phyloP scores from a whole-genome alignment of 768 basidiomycete genomes.

The Suillus weaverae region DNA sequence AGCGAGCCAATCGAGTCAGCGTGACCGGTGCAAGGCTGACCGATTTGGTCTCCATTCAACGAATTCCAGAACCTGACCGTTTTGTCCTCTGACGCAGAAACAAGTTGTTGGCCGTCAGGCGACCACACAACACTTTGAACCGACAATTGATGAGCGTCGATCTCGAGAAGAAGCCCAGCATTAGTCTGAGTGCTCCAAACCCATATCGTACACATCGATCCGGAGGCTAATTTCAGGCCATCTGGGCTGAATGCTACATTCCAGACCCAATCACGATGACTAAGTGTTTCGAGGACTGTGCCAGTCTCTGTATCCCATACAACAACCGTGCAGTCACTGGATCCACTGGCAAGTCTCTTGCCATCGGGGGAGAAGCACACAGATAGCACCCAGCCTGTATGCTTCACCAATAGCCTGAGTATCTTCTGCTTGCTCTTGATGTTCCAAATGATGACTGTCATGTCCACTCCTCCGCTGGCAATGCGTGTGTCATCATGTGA shows the following conservation, averaged over 20 bases:
- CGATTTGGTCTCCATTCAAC: too few species aligned
- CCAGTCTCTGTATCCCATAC: constrained; percentile 14
- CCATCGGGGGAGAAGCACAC: constrained; percentile 9
- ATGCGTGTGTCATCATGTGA: constrained; percentile 25
- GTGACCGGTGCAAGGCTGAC: not conserved
- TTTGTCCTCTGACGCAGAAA: too few species aligned
- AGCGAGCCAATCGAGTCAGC: not conserved
- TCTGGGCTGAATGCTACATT: not conserved
- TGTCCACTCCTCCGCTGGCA: constrained; percentile 28
- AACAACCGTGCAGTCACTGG: not conserved
- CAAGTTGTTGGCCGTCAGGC: not conserved
- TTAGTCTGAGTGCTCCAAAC: not conserved
- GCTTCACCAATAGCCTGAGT: constrained; percentile 27
- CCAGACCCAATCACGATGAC: not conserved
- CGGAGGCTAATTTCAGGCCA: not conserved
- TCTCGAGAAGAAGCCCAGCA: not conserved
- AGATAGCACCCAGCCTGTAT: constrained; percentile 25
- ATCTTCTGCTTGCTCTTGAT: constrained; percentile 20
- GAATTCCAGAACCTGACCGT: too few species aligned
- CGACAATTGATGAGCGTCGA: not conserved
- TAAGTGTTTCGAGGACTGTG: not conserved
- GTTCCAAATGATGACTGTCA: constrained; percentile 28
- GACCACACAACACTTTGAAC: not conserved
- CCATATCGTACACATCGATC: not conserved
- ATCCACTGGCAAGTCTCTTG: not conserved